Conservation (phyloP, 2,329 filamentous ascomycete species). For the Ophiostoma sp. region DNA sequence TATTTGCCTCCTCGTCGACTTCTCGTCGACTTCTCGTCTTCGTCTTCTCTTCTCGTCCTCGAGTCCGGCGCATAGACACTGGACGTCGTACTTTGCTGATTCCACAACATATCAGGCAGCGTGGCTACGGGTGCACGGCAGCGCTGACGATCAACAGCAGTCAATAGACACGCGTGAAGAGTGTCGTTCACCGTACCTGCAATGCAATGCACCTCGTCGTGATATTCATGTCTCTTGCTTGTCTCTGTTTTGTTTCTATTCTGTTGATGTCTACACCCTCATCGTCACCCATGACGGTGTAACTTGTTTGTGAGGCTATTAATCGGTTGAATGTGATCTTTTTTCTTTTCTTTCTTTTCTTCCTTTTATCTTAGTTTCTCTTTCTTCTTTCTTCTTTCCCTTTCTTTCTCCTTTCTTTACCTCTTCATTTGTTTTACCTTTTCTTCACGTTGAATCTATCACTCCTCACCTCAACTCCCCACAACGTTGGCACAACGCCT, state of each 20-base stretch:
- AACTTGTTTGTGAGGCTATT: constrained; percentile 5
- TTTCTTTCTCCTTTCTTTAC: background rate
- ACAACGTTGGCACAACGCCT: constrained; percentile 12
- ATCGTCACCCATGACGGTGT: background rate
- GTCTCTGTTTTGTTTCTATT: background rate
- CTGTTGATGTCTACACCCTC: constrained; percentile 1
- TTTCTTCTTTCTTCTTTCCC: too few relatives aligned
- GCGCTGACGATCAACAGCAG: background rate
- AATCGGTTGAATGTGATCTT: background rate
- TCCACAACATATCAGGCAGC: background rate
- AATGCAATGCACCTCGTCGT: background rate
- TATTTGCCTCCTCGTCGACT: too few relatives aligned
- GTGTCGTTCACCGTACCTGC: background rate
- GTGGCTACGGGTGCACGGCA: constrained; percentile 4
- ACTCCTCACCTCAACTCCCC: background rate
- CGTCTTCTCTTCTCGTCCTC: background rate
- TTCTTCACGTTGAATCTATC: background rate
- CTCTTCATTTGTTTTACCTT: background rate
- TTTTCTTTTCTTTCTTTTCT: background rate
- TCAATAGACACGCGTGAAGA: background rate
- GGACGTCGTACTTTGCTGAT: background rate
- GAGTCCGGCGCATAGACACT: too few relatives aligned
- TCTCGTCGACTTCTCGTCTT: background rate
- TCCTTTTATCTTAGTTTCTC: background rate
- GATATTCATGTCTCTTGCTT: background rate